Evolutionary conservation across 164 flowering plant genomes (phyloP), one percentile per base, ranked within the genome.

Genomic region (Kingdonia uniflora): DNA sequence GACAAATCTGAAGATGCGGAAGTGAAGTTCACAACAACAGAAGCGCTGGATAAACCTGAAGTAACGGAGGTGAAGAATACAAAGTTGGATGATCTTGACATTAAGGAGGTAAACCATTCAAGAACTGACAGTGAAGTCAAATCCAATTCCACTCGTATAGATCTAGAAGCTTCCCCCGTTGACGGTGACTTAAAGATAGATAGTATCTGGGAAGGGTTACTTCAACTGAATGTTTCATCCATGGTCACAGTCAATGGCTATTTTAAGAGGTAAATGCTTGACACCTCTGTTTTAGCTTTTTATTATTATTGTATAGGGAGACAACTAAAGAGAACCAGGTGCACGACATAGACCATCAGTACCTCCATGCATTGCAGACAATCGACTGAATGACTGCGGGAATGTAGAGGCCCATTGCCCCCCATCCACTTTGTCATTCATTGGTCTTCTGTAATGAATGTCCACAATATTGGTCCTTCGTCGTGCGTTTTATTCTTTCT

Each of bases 131-230:
- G 69, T 56, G 48, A 47, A 6, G 1, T 13, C 2, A 21, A 7
- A 47, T 8, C 51, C 51, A 47, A 22, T 47, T 12, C 21, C 29
- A 41, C 23, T 42, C 61, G 38, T 43, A 42, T 15, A 13, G 58
- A 62, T 61, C 39, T 63, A 44, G 74, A 59, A 42, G 47, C 39
- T 2, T 2, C 47, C 14, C 26, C 45, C 56, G 35, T 55, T 55
- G 58, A 15, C 53, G 47, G 25, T 51, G 42, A 42, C 37, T 24
- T 58, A 5, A 72, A 71, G 56, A 70, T 63, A 17, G 86, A 75
- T 26, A 68, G 41, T 55, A 46, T 82, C 15, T 94, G 99, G 99
- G 84, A 83, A 53, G 99, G 99, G 37, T 17, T 41, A 35, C 74
- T 94, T 51, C 96, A 94, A 68, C 72, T 89, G 26, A 85, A 50